Evolutionary conservation across 192 early-diverging fungal species (phyloP), one percentile per base, ranked within the genome.

Genomic region (Linnemannia elongata): DNA sequence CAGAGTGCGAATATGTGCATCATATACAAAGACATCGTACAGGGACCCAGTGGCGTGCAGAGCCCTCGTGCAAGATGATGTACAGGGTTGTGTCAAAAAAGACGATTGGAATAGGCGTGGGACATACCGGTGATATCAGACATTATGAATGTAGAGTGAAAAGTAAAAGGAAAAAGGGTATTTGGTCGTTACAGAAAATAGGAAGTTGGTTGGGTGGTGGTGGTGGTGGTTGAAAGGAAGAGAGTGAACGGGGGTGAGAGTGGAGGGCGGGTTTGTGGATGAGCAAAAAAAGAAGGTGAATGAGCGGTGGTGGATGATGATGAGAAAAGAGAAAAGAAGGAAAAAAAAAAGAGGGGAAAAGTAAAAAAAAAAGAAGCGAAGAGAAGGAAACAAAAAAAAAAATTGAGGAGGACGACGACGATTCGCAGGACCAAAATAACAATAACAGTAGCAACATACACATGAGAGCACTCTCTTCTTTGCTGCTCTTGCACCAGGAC

Each of bases 121-220:
- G 57, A 83, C 81, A 33, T 83, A 83, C 82, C 76, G 42, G 82
- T 54, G 82, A 44, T 74, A 74, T 83, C 76, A 78, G 82, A 78
- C 82, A 83, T 83, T 83, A 83, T 76, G 69, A 18, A 54, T 55
- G 9, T 35, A 38, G 13, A 38, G 47, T 7, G 4, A 24, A 60
- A 49, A 18, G 18, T 47, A 54, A 69, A n/a, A 39, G 10, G 60
- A 24, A 39, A 49, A 60, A 47, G 22, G 18, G 73, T 69, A 47
- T 35, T 20, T 60, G 60, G 72, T 74, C 72, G 79, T 63, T 66
- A 68, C 33, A 54, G 60, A 49, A 45, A 30, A 47, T 54, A 6
- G 49, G 20, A 39, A 79, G 4, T 7, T 17, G 17, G 49, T 52
- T 18, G 17, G 39, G 20, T 73, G 45, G 55, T 42, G 39, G 20